Percentiles rank a stretch among this genome's conserved stretches.
Evolutionary conservation across 495 filamentous ascomycete species (phyloP).

Genomic region (Thozetella sp.): DNA sequence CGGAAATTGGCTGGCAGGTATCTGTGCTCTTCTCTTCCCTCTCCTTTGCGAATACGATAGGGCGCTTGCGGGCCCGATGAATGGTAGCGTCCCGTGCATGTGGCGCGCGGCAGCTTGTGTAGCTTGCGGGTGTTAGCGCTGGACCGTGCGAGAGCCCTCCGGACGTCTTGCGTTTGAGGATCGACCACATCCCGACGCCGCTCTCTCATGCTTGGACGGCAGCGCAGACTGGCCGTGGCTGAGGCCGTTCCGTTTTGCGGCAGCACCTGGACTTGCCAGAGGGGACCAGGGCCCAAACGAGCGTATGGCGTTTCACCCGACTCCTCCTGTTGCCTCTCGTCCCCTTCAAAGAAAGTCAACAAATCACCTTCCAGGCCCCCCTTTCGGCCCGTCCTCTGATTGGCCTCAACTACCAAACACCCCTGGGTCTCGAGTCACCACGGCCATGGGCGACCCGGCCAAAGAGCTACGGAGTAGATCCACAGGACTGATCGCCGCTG

Average conservation of each 20-base stretch:
- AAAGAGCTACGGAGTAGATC: not conserved
- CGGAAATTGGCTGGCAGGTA: not conserved
- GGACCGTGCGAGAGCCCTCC: not conserved
- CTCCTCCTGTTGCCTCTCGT: no score
- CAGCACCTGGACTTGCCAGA: not conserved
- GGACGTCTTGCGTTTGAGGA: constrained; percentile 1
- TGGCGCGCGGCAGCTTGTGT: no score
- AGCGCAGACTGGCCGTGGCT: not conserved
- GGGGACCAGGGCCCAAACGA: not conserved
- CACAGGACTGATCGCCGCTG: not conserved
- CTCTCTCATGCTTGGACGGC: not conserved
- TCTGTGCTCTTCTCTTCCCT: not conserved
- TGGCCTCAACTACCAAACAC: not conserved
- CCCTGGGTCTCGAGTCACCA: not conserved
- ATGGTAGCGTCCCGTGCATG: no score
- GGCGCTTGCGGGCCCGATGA: no score
- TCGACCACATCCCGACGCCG: not conserved
- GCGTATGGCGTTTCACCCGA: not conserved
- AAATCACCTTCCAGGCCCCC: not conserved
- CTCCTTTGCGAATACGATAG: not conserved
- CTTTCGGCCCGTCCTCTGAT: not conserved
- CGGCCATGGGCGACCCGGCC: not conserved
- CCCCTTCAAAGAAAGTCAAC: no score
- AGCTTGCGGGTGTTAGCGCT: not conserved
- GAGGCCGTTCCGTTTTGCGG: not conserved